phyloP scores from a whole-genome alignment of 2,329 filamentous ascomycete species.

The Escovopsis sp. region DNA sequence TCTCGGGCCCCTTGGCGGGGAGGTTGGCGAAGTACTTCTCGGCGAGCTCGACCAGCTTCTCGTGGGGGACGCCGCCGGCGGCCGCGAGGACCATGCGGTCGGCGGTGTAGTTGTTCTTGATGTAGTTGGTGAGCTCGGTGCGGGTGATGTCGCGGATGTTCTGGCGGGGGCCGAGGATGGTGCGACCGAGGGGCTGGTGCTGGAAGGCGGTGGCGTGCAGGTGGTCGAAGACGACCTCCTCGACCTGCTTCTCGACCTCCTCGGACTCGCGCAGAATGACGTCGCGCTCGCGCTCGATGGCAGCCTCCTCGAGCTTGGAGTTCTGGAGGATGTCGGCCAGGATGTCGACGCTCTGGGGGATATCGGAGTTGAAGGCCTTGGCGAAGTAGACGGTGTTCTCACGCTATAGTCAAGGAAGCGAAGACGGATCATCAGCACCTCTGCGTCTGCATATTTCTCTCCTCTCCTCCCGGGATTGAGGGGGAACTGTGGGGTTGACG shows the following conservation, averaged over 20 bases:
- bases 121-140: constrained; percentile 84
- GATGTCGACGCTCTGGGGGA: constrained; percentile 92
- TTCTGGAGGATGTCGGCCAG: constrained; percentile 98
- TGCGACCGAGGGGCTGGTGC: constrained; percentile 88
- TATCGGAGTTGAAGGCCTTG: constrained; percentile 96
- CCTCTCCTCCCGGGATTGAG: too few species aligned
- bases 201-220: constrained; percentile 97
- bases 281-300: constrained; percentile 95
- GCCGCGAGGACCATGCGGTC: constrained; percentile 99
- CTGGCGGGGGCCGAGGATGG: constrained; percentile 92
- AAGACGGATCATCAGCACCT: background rate
- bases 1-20: constrained; percentile 60
- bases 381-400: constrained; percentile 99
- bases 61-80: constrained; percentile 84
- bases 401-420: constrained; percentile 38
- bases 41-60: constrained; percentile 85
- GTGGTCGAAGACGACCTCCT: constrained; percentile 99
- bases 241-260: constrained; percentile 98
- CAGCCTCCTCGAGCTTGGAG: constrained; percentile 86
- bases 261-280: constrained; percentile 98
- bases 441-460: constrained; percentile 6
- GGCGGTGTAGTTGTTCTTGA: constrained; percentile 99
- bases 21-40: constrained; percentile 87
- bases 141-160: constrained; percentile 96
- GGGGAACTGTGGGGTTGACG: constrained; percentile 18